Base-by-base conservation (phyloP, 352 stramenopile genomes). In the Phytophthora pinifolia region DNA sequence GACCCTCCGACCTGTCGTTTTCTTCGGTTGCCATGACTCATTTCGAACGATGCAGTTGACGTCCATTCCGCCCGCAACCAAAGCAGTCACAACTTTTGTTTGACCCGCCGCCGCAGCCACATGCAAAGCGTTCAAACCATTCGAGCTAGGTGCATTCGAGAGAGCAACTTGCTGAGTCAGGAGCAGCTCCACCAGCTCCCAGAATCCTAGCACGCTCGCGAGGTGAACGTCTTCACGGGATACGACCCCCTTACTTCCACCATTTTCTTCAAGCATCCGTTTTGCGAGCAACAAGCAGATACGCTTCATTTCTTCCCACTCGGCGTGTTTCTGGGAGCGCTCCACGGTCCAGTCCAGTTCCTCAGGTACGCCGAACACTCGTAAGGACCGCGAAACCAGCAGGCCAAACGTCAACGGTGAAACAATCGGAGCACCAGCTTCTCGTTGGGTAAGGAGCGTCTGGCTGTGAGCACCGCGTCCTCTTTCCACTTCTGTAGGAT, bases 41-140 rank as follows among this genome's bases (percentile, higher is more conserved):
- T 29, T 33, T 49, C 31, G 39, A 18, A 31, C 25, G 18, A 56
- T 34, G n/a, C 30, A 88, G 31, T 85, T 88, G 4, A 85, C 71
- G 35, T 86, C 76, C 64, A 83, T 82, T 17, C 78, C 75, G 6
- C 71, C 71, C 14, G 75, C 65, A 17, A 76, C 52, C 20, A 88
- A 65, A 6, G 63, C 63, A 36, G 60, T 72, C 15, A 83, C 65
- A 6, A 79, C 33, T 2, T 55, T 55, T 0, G 75, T 79, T 58
- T 85, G 51, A 0, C 78, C 78, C 8, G 73, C 71, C n/a, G 62
- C 59, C 22, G 78, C 63, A 32, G 78, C 75, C 13, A 79, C 55
- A 53, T 88, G 75, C 3, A 86, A 22, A 14, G 73, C 60, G 48
- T 79, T 88, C 73, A 81, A 71, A 20, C 32, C 46, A 29, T 37